A percentile compares a stretch with the other conserved stretches of the same genome.
Evolutionary conservation across 352 stramenopile species (phyloP).

Genomic region (Phytophthora tubulina): DNA sequence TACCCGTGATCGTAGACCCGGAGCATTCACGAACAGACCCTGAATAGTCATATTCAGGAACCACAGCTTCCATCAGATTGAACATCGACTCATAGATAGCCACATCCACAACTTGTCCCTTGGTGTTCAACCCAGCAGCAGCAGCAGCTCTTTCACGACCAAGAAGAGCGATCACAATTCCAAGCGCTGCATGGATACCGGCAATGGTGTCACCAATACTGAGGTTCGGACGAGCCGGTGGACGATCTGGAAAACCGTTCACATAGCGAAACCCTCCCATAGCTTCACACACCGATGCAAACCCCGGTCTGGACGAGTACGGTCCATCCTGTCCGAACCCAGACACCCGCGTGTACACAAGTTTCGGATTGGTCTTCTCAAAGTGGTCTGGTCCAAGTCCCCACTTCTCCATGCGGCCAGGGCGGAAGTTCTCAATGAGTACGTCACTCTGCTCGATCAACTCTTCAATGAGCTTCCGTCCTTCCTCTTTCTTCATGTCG

Average conservation of each 20-base stretch:
- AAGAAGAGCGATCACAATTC: slow-evolving; percentile 84
- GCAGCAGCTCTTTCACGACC: slow-evolving; percentile 62
- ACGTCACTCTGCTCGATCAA: slow-evolving; percentile 84
- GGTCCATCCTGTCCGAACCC: slow-evolving; percentile 87
- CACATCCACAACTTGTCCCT: slow-evolving; percentile 84
- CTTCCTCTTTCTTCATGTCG: slow-evolving; percentile 81
- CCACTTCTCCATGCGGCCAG: slow-evolving; percentile 90
- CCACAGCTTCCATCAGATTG: slow-evolving; percentile 86
- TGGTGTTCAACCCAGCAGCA: slow-evolving; percentile 28
- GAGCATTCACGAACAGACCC: slow-evolving; percentile 84
- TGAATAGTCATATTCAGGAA: slow-evolving; percentile 88
- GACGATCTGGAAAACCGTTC: slow-evolving; percentile 86
- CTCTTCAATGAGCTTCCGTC: slow-evolving; percentile 72
- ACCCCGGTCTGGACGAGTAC: slow-evolving; percentile 80
- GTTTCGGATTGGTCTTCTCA: slow-evolving; percentile 73
- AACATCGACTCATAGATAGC: slow-evolving; percentile 92
- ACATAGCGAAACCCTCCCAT: slow-evolving; percentile 90
- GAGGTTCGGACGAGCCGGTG: slow-evolving; percentile 83
- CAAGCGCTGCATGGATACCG: slow-evolving; percentile 83
- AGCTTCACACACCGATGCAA: slow-evolving; percentile 89
- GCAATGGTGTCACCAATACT: slow-evolving; percentile 88
- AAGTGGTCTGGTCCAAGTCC: slow-evolving; percentile 82
- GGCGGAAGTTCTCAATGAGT: slow-evolving; percentile 91
- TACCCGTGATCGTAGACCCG: slow-evolving; percentile 88
- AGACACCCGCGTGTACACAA: slow-evolving; percentile 88